Evolutionary conservation across 768 basidiomycete genomes (phyloP), one percentile per base, ranked within the genome.

Genomic region (Cyclocybe cylindracea): DNA sequence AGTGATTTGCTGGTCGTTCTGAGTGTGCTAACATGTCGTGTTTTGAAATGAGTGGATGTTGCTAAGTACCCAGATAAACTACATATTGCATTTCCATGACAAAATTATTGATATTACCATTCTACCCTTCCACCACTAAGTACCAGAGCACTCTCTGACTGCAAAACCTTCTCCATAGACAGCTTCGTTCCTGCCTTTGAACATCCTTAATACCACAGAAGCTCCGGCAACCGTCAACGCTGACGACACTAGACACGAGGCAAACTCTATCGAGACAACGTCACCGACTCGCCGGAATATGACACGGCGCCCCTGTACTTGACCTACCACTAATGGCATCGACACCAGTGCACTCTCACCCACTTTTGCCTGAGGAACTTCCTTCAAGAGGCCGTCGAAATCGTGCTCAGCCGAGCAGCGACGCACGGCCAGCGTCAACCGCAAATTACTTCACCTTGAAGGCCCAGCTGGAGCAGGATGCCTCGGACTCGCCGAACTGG

Each of bases 271-370:
- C 40, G 16, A n/a, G 40, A 16, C 40, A 16, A 16, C 16, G 16
- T 16, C 16, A 42, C 40, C 24, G 3, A 24, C 40, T 11, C 11
- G 37, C 37, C 7, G 37, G 37, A 16, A 38, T 24, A 38, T 38
- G 37, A 11, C 11, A 38, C 11, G 11, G 4, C 3, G 16, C 37
- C 10, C 11, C 11, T 29, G 11, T 24, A 18, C 5, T 18, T 43
- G 6, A 43, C n/a, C 18, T 18, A 43, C 8, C 39, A 49, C 53
- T 24, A 24, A 76, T 76, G 72, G 40, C 74, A 44, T 72, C 76
- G 46, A 66, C 64, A 24, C 82, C 84, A 18, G 85, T 86, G 16
- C 74, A 91, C 54, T 82, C 82, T 0, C 90, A 92, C 61, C 90
- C 90, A 35, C 79, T 92, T 18, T 82, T 80, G 3, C 75, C 75